Evolutionary conservation across 495 filamentous ascomycete species (phyloP), one percentile per base, ranked within the genome.

Genomic region (Viridothelium virens): DNA sequence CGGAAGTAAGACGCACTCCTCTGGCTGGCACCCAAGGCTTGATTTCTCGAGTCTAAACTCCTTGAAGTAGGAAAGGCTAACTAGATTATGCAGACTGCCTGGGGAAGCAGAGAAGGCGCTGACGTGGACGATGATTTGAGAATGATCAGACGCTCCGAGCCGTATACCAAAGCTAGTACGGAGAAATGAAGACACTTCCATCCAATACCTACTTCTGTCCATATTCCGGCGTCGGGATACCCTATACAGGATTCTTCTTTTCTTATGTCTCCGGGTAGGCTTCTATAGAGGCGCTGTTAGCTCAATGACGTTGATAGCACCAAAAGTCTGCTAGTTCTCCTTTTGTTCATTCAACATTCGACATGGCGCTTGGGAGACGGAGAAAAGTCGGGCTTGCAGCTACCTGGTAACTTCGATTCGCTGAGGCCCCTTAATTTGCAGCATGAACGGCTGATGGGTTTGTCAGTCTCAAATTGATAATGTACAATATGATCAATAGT

Each of bases 81-180:
- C 48, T 67, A 65, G 16, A n/a, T 18, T 11, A 39, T 39, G 4
- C 70, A 86, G 86, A 89, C 86, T 37, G 86, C 86, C 4, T 89
- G 86, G 86, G 86, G 86, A 62, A 88, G 84, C 68, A 82, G 86
- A 66, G 83, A 83, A 48, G 86, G 87, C 64, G 86, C 85, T 63
- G 86, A 89, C 70, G 76, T 81, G 59, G 83, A 88, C 77, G 83
- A 87, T 72, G 79, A 76, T 36, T 74, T 79, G 62, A 80, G 85
- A 64, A 81, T 87, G 78, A 76, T 74, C 33, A 64, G 61, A 11
- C 66, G 66, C 10, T 68, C 70, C 25, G 25, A 25, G 34, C 61
- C 33, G 3, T 72, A 72, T 47, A 9, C 18, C 18, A 3, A 59
- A 36, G 18, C 48, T 7, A 2, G 7, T 31, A 59, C 31, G 53